Evolutionary conservation across 1,284 basidiomycete genomes (phyloP).

Genomic region (Pyrrhoderma noxium): DNA sequence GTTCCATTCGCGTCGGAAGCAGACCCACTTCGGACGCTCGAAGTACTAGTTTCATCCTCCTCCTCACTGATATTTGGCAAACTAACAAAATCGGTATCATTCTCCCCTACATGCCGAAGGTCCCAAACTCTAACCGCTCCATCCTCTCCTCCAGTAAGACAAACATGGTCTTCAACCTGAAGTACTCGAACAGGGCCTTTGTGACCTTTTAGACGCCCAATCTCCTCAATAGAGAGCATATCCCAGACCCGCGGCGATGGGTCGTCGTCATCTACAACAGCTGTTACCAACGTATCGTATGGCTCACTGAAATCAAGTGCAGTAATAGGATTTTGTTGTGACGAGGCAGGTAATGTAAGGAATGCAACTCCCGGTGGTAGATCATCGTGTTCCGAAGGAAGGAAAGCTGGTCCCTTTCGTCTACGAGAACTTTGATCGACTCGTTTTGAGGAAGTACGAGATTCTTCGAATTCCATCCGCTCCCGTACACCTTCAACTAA

Average conservation of each 20-base stretch:
- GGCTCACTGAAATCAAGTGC: constrained; percentile 95
- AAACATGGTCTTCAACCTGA: constrained; percentile 90
- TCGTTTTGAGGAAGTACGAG: constrained; percentile 32
- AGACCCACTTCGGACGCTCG: constrained; percentile 29
- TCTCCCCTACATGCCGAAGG: constrained; percentile 69
- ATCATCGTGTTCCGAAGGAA: constrained; percentile 96
- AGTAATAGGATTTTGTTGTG: constrained; percentile 74
- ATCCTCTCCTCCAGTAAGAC: constrained; percentile 87
- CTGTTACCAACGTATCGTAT: constrained; percentile 88
- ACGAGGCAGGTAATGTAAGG: constrained; percentile 55
- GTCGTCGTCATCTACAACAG: constrained; percentile 62
- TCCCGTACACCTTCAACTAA: constrained; percentile 84
- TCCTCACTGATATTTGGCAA: constrained; percentile 54
- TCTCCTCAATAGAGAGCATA: constrained; percentile 71
- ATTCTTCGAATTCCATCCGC: constrained; percentile 64
- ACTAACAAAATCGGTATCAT: constrained; percentile 43
- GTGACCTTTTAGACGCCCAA: constrained; percentile 37
- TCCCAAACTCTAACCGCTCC: constrained; percentile 86
- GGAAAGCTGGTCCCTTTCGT: constrained; percentile 86
- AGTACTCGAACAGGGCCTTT: constrained; percentile 65
- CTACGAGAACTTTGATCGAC: constrained; percentile 59
- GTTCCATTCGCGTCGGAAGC: constrained; percentile 19
- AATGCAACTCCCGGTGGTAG: constrained; percentile 92
- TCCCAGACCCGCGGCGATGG: constrained; percentile 84
- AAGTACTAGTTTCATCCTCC: constrained; percentile 37